Percentiles rank a stretch among this genome's conserved stretches.
These are phyloP conservation scores for Groenewaldozyma tartarivorans DNA, from an alignment of 805 yeast genomes.

Conservation along the genomic window DNA sequence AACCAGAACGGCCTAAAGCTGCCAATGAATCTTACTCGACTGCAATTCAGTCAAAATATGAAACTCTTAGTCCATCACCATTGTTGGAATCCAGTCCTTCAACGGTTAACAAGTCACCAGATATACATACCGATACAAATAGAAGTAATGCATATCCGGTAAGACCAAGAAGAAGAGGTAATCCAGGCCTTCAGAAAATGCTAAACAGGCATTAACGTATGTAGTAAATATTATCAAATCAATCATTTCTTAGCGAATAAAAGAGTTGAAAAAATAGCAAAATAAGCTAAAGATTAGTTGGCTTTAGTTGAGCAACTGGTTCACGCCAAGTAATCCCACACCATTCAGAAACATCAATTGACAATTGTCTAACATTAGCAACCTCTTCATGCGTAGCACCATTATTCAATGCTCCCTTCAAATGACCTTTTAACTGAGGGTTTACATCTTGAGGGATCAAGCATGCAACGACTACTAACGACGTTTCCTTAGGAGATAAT, in stretches of 20 bases:
- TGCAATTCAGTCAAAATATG: too few relatives aligned
- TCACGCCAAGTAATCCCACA: conserved; percentile 58
- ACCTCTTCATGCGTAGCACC: conserved; percentile 64
- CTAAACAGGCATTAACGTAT: not conserved
- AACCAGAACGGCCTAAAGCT: too few relatives aligned
- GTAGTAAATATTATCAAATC: not conserved
- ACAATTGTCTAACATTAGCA: conserved; percentile 48
- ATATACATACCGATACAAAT: not conserved
- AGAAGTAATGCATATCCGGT: too few relatives aligned
- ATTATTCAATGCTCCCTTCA: conserved; percentile 72
- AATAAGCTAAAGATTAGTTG: not conserved
- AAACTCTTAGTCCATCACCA: too few relatives aligned
- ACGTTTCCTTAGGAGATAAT: conserved; percentile 58
- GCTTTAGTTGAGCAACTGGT: conserved; percentile 43
- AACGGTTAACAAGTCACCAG: not conserved
- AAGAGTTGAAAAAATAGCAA: not conserved
- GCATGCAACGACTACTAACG: conserved; percentile 66
- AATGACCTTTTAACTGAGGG: conserved; percentile 86
- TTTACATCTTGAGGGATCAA: conserved; percentile 88
- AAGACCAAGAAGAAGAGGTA: too few relatives aligned
- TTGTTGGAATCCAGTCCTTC: not conserved
- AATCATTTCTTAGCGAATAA: not conserved
- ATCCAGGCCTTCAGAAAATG: too few relatives aligned
- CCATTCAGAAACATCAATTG: conserved; percentile 61
- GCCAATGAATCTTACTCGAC: too few relatives aligned